Evolutionary conservation across 495 filamentous ascomycete species (phyloP).

Genomic region (Penicillium robsamsonii): DNA sequence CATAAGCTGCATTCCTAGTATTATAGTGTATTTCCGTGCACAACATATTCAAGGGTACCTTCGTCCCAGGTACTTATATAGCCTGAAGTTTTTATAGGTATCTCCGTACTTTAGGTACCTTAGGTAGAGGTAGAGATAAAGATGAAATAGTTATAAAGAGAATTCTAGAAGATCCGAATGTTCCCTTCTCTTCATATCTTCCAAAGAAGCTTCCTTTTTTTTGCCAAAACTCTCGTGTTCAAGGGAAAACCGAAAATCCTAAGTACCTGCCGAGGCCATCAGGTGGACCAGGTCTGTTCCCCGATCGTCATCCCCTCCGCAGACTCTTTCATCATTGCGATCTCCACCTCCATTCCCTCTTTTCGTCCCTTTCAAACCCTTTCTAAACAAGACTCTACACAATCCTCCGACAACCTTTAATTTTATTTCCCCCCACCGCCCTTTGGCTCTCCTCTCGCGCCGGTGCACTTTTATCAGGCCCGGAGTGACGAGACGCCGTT

Average conservation of each 20-base stretch:
- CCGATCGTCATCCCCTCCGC: constrained; percentile 33
- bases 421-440: constrained; percentile 16
- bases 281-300: constrained; percentile 18
- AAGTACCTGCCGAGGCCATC: constrained; percentile 25
- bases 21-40: not conserved
- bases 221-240: not conserved
- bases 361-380: constrained; percentile 8
- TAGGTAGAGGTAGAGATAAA: constrained; percentile 1
- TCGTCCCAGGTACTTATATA: not conserved
- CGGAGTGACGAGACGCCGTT: constrained; percentile 44
- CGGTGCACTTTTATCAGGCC: constrained; percentile 39
- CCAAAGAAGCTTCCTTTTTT: not conserved
- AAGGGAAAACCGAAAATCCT: not conserved
- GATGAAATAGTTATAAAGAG: not conserved
- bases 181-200: constrained; percentile 8
- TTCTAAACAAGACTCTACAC: not conserved
- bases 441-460: constrained; percentile 34
- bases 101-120: not conserved
- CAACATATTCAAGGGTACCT: not conserved
- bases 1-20: not conserved
- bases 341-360: constrained; percentile 18
- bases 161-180: constrained; percentile 13
- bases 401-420: constrained; percentile 3
- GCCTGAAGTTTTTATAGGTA: not conserved
- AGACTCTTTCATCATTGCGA: constrained; percentile 26